phyloP scores from a whole-genome alignment of 2,329 filamentous ascomycete species.

The Stachybotrys chartarum region DNA sequence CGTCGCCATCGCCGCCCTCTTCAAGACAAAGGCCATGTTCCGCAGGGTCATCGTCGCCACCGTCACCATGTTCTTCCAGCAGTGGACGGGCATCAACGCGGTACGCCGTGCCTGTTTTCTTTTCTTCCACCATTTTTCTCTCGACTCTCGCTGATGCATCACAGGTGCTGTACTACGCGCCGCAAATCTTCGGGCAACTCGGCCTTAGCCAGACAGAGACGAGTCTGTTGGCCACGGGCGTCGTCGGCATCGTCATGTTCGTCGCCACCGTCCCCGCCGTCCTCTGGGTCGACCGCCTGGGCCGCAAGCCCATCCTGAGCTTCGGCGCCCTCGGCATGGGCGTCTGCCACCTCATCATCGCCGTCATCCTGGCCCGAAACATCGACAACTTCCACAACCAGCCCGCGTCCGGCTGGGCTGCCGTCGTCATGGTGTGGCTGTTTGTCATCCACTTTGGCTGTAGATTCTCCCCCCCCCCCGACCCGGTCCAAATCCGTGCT shows the following conservation, averaged over 20 bases:
- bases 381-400: conserved; percentile 51
- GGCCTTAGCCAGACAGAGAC: conserved; percentile 45
- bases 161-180: conserved; percentile 57
- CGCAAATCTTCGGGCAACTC: conserved; percentile 60
- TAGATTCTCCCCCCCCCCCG: too few species aligned
- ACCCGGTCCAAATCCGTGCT: too few species aligned
- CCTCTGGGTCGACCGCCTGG: conserved; percentile 57
- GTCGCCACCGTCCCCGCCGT: conserved; percentile 60
- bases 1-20: conserved; percentile 57
- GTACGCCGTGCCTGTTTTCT: conserved; percentile 14
- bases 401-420: conserved; percentile 62
- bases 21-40: conserved; percentile 60
- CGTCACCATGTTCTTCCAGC: conserved; percentile 55
- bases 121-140: too few species aligned
- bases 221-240: conserved; percentile 61
- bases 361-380: conserved; percentile 59
- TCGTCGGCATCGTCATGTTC: conserved; percentile 66
- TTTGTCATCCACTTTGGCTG: conserved; percentile 65
- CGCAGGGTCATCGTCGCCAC: conserved; percentile 57
- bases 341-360: conserved; percentile 63
- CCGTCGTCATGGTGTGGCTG: conserved; percentile 61
- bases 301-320: conserved; percentile 54
- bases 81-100: conserved; percentile 42
- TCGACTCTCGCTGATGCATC: too few species aligned
- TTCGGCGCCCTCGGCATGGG: conserved; percentile 65